phyloP scores from a whole-genome alignment of 2,329 filamentous ascomycete species.

The Ophiocordyceps australis region DNA sequence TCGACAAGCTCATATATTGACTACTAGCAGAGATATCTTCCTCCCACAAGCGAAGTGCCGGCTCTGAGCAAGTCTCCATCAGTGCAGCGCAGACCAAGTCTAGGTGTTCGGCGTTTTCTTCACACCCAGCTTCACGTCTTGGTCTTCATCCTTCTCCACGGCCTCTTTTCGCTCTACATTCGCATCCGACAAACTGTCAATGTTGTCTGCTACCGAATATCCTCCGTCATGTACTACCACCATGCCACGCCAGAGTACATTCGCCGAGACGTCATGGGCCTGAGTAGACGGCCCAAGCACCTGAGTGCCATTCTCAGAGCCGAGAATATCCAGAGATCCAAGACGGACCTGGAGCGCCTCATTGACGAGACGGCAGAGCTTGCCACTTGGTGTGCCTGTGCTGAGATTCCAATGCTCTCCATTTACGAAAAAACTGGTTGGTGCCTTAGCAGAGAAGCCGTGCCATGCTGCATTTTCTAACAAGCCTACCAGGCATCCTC shows the following conservation, averaged over 20 bases:
- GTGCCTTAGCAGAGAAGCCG: slow-evolving; percentile 10
- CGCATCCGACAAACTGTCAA: slow-evolving; percentile 67
- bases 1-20: neutral
- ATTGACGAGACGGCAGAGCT: slow-evolving; percentile 86
- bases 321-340: slow-evolving; percentile 48
- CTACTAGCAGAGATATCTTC: slow-evolving; percentile 16
- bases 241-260: slow-evolving; percentile 91
- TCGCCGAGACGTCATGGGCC: slow-evolving; percentile 59
- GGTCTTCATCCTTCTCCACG: slow-evolving; percentile 53
- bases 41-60: slow-evolving; percentile 12
- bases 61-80: slow-evolving; percentile 8
- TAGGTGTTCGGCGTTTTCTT: slow-evolving; percentile 44
- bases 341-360: slow-evolving; percentile 62
- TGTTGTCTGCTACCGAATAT: slow-evolving; percentile 56
- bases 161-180: slow-evolving; percentile 77
- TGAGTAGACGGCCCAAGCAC: slow-evolving; percentile 65
- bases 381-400: slow-evolving; percentile 80
- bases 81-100: slow-evolving; percentile 17
- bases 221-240: slow-evolving; percentile 81
- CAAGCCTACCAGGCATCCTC: slow-evolving; percentile 46
- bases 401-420: slow-evolving; percentile 72
- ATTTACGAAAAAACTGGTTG: slow-evolving; percentile 82
- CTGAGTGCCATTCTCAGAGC: slow-evolving; percentile 71
- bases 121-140: slow-evolving; percentile 44
- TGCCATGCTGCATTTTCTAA: slow-evolving; percentile 4